These are phyloP conservation scores for Fusarium temperatum DNA, from an alignment of 2,329 filamentous ascomycete species.

Conservation along the genomic window DNA sequence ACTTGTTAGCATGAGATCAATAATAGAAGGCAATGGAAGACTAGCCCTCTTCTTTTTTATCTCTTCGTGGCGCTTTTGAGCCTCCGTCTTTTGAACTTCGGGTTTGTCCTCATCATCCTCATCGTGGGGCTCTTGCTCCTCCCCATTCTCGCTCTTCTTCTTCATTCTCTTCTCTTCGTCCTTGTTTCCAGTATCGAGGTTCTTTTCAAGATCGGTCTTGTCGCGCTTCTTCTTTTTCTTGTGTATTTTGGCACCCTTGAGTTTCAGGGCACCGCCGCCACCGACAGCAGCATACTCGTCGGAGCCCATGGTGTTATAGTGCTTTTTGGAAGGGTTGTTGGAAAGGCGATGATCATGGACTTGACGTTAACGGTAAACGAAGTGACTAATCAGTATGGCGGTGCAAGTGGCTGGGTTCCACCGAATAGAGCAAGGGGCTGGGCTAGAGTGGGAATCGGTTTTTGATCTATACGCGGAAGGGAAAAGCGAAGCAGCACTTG, in stretches of 20 bases:
- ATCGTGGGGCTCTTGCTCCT: slow-evolving; percentile 44
- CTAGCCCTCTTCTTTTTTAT: slow-evolving; percentile 79
- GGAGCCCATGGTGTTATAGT: slow-evolving; percentile 65
- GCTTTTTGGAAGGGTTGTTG: neutral
- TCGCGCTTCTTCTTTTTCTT: slow-evolving; percentile 72
- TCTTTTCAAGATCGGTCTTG: slow-evolving; percentile 58
- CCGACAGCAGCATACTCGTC: slow-evolving; percentile 76
- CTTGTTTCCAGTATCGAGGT: slow-evolving; percentile 48
- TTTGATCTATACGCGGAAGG: slow-evolving; percentile 24
- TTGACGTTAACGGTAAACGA: neutral
- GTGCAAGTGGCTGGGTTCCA: slow-evolving; percentile 1
- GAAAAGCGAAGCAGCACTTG: slow-evolving; percentile 18
- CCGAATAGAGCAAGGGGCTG: slow-evolving; percentile 6
- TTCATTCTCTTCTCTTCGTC: slow-evolving; percentile 24
- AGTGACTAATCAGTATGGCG: slow-evolving; percentile 25
- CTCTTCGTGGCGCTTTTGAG: slow-evolving; percentile 84
- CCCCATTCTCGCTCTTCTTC: slow-evolving; percentile 41
- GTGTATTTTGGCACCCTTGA: slow-evolving; percentile 78
- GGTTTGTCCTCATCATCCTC: slow-evolving; percentile 44
- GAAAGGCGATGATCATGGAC: neutral
- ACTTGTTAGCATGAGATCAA: slow-evolving; percentile 7
- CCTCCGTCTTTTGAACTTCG: slow-evolving; percentile 76
- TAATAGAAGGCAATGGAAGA: neutral
- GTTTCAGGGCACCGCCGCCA: slow-evolving; percentile 79
- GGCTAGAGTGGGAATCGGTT: neutral